phyloP scores from a whole-genome alignment of 2,329 filamentous ascomycete genomes.

The Claviceps paspali region DNA sequence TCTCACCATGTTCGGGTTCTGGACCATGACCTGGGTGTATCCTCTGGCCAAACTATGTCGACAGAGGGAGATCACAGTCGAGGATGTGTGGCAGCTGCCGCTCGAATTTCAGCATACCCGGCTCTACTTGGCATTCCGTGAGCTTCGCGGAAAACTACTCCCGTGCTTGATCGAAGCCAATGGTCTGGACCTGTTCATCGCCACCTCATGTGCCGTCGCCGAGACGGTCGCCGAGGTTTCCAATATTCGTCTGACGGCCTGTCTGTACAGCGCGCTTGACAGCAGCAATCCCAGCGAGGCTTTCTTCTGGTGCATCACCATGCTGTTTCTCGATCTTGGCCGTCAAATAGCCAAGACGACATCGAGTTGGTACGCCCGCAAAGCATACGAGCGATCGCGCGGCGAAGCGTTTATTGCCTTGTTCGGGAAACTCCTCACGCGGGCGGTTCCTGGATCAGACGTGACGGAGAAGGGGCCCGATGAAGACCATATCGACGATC shows the following conservation, averaged over 20 bases:
- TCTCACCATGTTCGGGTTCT: constrained; percentile 66
- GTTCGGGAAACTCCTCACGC: constrained; percentile 22
- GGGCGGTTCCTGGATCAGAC: constrained; percentile 23
- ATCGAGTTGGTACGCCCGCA: constrained; percentile 63
- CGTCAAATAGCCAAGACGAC: constrained; percentile 22
- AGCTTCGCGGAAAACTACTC: constrained; percentile 58
- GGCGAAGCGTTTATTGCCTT: constrained; percentile 43
- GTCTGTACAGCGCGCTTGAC: constrained; percentile 21
- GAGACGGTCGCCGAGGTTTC: constrained; percentile 22
- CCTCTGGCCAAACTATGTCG: constrained; percentile 55
- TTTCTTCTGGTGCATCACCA: constrained; percentile 21
- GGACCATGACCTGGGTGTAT: constrained; percentile 70
- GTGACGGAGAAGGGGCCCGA: constrained; percentile 19
- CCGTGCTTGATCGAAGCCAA: constrained; percentile 58
- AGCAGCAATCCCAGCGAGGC: constrained; percentile 14
- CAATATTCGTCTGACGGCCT: constrained; percentile 22
- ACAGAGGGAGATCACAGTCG: constrained; percentile 51
- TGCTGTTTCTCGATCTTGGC: constrained; percentile 17
- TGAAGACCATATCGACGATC: constrained; percentile 6
- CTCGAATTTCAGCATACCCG: constrained; percentile 69
- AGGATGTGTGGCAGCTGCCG: constrained; percentile 68
- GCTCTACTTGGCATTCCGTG: constrained; percentile 60
- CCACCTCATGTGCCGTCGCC: constrained; percentile 47
- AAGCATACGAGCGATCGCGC: constrained; percentile 68
- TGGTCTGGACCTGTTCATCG: constrained; percentile 59